These are phyloP conservation scores for Cornus suecica DNA, from an alignment of 148 eudicot genomes.

Conservation along the genomic window DNA sequence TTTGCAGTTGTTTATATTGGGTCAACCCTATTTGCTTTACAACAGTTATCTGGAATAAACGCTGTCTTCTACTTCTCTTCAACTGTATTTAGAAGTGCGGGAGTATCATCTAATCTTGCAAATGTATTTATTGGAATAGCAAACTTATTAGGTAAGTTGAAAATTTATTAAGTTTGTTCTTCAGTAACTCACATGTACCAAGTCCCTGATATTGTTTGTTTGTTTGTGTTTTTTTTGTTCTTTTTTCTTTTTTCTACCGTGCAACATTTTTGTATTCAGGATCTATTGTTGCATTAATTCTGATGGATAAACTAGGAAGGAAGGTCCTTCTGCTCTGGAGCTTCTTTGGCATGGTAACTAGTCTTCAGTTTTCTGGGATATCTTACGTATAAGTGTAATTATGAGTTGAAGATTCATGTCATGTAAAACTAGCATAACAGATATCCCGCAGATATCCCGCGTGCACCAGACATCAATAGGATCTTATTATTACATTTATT, in stretches of 20 bases:
- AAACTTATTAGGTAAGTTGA: slow-evolving; percentile 59
- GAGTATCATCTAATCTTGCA: slow-evolving; percentile 85
- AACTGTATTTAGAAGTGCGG: slow-evolving; percentile 99
- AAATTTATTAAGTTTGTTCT: background rate
- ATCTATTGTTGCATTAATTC: slow-evolving; percentile 65
- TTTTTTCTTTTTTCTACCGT: background rate
- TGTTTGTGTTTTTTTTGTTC: background rate
- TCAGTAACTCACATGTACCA: slow-evolving; percentile 1
- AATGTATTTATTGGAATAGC: slow-evolving; percentile 76
- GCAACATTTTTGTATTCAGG: slow-evolving; percentile 36
- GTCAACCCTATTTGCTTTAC: slow-evolving; percentile 99
- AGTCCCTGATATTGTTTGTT: background rate
- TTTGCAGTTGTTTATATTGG: slow-evolving; percentile 99
- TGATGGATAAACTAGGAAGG: slow-evolving; percentile 98
- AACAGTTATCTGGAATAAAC: slow-evolving; percentile 99
- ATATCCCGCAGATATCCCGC: background rate
- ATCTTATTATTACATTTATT: background rate
- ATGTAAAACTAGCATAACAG: background rate
- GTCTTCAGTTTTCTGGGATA: slow-evolving; percentile 2
- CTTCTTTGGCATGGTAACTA: slow-evolving; percentile 87
- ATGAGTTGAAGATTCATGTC: background rate
- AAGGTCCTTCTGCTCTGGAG: slow-evolving; percentile 79
- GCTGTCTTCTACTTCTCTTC: slow-evolving; percentile 99
- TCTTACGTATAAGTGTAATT: background rate
- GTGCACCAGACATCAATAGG: background rate